Conservation (phyloP, 1,284 basidiomycete genomes). For the Pseudozyma hubeiensis region DNA sequence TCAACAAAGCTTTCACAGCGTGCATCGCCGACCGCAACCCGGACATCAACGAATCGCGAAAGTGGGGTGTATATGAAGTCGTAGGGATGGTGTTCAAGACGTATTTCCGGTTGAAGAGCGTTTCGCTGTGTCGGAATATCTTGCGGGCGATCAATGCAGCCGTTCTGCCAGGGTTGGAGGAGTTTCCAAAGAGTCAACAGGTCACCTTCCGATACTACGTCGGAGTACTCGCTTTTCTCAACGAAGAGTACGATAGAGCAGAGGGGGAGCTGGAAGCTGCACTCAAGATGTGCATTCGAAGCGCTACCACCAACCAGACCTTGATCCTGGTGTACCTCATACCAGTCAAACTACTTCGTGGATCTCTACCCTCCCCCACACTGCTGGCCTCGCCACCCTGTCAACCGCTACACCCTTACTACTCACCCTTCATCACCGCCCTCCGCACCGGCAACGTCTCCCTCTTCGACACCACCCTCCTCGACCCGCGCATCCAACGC, state of each 20-base stretch:
- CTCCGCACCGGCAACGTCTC: constrained; percentile 82
- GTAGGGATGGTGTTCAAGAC: constrained; percentile 90
- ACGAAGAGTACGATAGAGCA: constrained; percentile 83
- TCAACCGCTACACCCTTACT: constrained; percentile 79
- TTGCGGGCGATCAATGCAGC: constrained; percentile 87
- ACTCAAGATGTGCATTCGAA: constrained; percentile 80
- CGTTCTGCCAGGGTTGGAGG: constrained; percentile 81
- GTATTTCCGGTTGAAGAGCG: constrained; percentile 93
- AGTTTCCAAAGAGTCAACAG: constrained; percentile 86
- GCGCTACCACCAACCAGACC: constrained; percentile 80
- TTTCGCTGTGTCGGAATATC: constrained; percentile 91
- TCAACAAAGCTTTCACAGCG: constrained; percentile 90
- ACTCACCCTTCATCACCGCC: constrained; percentile 79
- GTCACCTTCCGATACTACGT: constrained; percentile 84
- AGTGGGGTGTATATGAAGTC: constrained; percentile 95
- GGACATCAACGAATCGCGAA: constrained; percentile 79
- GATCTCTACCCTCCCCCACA: constrained; percentile 79
- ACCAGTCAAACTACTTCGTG: constrained; percentile 85
- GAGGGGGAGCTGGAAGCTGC: constrained; percentile 84
- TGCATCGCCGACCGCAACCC: constrained; percentile 83
- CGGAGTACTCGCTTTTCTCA: constrained; percentile 91
- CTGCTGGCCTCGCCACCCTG: constrained; percentile 77
- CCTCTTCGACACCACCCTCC: constrained; percentile 80
- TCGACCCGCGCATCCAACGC: constrained; percentile 73
- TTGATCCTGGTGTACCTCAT: constrained; percentile 90